These are phyloP conservation scores for Plasmodium chabaudi DNA, from an alignment of 169 alveolate genomes.

Conservation along the genomic window DNA sequence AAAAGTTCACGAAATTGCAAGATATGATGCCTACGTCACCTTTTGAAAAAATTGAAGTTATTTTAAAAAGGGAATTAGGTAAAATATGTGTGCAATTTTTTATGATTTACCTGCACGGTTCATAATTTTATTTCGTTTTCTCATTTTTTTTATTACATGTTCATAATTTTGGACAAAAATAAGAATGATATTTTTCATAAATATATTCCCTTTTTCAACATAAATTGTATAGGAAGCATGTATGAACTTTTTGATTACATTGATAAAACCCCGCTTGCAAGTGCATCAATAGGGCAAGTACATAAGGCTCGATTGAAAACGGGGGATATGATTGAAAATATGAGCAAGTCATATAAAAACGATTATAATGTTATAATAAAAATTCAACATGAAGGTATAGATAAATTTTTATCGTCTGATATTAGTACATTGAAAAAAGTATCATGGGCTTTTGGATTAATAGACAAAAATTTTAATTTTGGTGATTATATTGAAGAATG, in stretches of 20 bases:
- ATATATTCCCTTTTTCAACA: no score
- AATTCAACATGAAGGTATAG: conserved; percentile 88
- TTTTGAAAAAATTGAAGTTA: conserved; percentile 81
- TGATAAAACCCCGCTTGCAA: conserved; percentile 85
- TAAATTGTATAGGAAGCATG: conserved; percentile 5
- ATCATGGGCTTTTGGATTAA: conserved; percentile 85
- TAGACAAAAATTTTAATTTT: conserved; percentile 82
- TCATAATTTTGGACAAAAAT: no score
- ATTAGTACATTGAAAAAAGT: conserved; percentile 84
- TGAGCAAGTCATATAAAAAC: background rate
- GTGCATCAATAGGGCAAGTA: conserved; percentile 91
- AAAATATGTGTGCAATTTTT: background rate
- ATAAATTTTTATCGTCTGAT: conserved; percentile 85
- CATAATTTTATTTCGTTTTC: background rate
- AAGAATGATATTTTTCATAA: no score
- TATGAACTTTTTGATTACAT: conserved; percentile 79
- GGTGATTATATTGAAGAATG: conserved; percentile 90
- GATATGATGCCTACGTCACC: conserved; percentile 91
- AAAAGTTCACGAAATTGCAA: conserved; percentile 89
- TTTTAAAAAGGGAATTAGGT: conserved; percentile 89
- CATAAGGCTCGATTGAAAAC: conserved; percentile 83
- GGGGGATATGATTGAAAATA: background rate
- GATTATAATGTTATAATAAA: conserved; percentile 86
- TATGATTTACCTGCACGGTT: background rate
- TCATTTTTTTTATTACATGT: no score